These are phyloP conservation scores for Rhododendron ferrugineum DNA, from an alignment of 148 eudicot genomes.

Conservation along the genomic window DNA sequence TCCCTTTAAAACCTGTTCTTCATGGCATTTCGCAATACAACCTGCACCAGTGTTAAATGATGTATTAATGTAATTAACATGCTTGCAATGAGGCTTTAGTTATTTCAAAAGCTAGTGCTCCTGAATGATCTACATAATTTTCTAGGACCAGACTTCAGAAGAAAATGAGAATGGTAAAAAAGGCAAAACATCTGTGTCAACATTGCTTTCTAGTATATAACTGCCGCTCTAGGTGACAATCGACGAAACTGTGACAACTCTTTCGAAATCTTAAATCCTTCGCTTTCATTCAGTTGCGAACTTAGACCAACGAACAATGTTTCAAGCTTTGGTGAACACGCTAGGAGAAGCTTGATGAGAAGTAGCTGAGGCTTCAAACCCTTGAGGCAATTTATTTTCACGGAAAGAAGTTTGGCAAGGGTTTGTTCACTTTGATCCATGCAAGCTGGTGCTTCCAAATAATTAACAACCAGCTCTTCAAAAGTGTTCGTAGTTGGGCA, in stretches of 20 bases:
- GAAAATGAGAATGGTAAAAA: neutral
- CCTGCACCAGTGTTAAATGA: no score
- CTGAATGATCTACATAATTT: no score
- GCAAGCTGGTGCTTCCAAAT: conserved; percentile 1
- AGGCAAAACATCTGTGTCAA: neutral
- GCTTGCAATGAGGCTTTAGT: no score
- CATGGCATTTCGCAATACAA: no score
- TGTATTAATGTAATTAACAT: no score
- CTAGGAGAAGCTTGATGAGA: neutral
- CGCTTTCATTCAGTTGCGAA: neutral
- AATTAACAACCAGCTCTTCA: neutral
- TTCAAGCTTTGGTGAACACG: neutral
- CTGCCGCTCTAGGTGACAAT: neutral
- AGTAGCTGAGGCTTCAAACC: conserved; percentile 4
- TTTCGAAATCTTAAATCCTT: neutral
- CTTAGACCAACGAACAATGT: neutral
- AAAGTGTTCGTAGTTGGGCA: neutral
- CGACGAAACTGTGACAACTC: neutral
- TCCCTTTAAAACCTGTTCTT: no score
- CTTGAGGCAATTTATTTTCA: neutral
- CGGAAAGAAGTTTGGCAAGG: neutral
- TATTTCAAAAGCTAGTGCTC: no score
- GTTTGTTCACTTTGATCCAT: neutral
- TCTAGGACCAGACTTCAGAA: neutral
- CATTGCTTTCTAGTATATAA: neutral